Evolutionary conservation across 1,284 basidiomycete genomes (phyloP), one percentile per base, ranked within the genome.

Genomic region (Sporisorium reilianum): DNA sequence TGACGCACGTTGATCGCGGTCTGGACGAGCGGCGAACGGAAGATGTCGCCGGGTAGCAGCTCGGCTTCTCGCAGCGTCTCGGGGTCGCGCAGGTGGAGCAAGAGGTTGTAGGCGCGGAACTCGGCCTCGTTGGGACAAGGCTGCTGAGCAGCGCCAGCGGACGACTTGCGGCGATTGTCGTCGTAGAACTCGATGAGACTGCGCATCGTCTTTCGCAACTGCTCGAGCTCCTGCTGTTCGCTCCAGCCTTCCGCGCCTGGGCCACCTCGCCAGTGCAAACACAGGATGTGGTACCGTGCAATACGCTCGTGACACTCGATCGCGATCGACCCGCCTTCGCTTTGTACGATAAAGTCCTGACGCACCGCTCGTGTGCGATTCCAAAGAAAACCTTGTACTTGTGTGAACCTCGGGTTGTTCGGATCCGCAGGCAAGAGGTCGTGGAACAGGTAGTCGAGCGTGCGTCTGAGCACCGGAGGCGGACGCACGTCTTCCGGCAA

Each of bases 291-390:
- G 82, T 93, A 97, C 22, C 96, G 89, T 26, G 93, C 95, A 79
- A 96, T 97, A 55, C 95, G 90, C 81, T 95, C 95, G 79, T 95
- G 92, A 78, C 93, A 94, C 77, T 93, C 92, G 55, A 97, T 94
- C 0, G 94, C 92, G 48, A 92, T 84, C 1, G 85, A 79, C 0
- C 92, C 93, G 42, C 90, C 91, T 62, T 91, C 89, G 70, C 92
- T 92, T 85, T 98, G 96, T 87, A 97, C 92, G 0, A 93, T 94
- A 73, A 98, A 97, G 84, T 99, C 96, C 78, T 92, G 95, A 32
- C 96, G 88, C 46, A 98, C 92, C 0, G 93, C 89, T 68, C 96
- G 89, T 0, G 94, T 93, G 16, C 96, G 91, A 85, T 99, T 96
- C 49, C 95, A 91, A 50, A 99, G 90, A 86, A 97, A 98, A 70